Percentiles rank a stretch among this genome's conserved stretches.
phyloP scores from a whole-genome alignment of 768 basidiomycete genomes.

The Punctularia strigosozonata region DNA sequence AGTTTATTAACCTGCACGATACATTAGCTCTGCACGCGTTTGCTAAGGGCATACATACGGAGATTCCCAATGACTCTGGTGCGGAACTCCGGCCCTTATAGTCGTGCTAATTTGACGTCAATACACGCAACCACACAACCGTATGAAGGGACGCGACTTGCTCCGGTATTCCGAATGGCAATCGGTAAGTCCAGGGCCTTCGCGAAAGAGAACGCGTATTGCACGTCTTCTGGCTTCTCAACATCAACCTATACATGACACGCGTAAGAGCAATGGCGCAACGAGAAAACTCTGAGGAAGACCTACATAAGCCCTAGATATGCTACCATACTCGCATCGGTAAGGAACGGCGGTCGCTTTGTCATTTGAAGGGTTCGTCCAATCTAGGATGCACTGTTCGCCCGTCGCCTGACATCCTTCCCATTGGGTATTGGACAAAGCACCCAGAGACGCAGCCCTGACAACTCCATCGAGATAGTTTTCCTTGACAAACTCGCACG shows the following conservation, averaged over 20 bases:
- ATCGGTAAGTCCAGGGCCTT: constrained; percentile 10
- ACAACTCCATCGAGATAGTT: constrained; percentile 11
- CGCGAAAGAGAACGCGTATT: constrained; percentile 15
- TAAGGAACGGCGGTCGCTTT: neutral
- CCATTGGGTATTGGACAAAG: constrained; percentile 9
- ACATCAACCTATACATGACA: constrained; percentile 4
- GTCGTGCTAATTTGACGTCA: constrained; percentile 11
- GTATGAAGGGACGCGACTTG: constrained; percentile 1
- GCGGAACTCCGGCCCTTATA: constrained; percentile 14
- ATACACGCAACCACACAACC: neutral
- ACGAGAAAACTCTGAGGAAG: neutral
- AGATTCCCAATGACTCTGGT: constrained; percentile 9
- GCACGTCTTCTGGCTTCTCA: constrained; percentile 9
- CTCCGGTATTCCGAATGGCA: constrained; percentile 17
- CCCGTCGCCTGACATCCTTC: constrained; percentile 13
- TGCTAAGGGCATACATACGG: neutral
- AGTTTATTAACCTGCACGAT: no score
- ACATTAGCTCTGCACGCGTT: constrained; percentile 2
- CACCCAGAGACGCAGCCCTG: neutral
- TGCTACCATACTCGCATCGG: neutral
- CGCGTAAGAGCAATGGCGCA: neutral
- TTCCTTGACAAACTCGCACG: constrained; percentile 7
- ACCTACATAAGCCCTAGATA: neutral
- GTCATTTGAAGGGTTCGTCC: constrained; percentile 8
- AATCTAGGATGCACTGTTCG: constrained; percentile 12